Evolutionary conservation across 768 basidiomycete genomes (phyloP), one percentile per base, ranked within the genome.

Genomic region (Mycena filopes): DNA sequence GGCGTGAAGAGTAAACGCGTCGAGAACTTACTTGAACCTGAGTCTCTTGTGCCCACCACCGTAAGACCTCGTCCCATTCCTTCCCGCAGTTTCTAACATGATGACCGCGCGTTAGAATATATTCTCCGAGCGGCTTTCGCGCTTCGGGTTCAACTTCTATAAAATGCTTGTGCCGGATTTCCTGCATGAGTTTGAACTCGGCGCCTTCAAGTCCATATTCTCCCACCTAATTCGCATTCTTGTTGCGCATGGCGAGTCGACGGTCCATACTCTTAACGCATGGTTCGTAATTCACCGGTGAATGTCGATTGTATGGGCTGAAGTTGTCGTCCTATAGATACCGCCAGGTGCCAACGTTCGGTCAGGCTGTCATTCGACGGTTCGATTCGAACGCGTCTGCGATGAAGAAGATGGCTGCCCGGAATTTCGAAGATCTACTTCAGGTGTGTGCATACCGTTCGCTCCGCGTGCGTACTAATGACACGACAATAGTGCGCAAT

Each of bases 401-500:
- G 5, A 43, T 73, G 48, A 64, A 67, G 42, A 68, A 76, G 9
- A 46, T 69, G 4, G 67, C 70, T 2, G 77, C 74, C 2, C 53
- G 70, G 3, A 71, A 78, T 38, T 78, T 70, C 16, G 70, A 78
- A 46, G 73, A 77, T 10, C 56, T 77, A 0, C 63, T 78, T 0
- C 71, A 75, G 67, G 78, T 69, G 2, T 36, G 28, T 33, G 20
- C 18, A 33, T 15, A 15, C 26, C 12, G 3, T 3, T 15, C n/a
- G n/a, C n/a, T n/a, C n/a, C n/a, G n/a, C n/a, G n/a, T n/a, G n/a
- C n/a, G n/a, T n/a, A n/a, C n/a, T n/a, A n/a, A n/a, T n/a, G n/a
- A n/a, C n/a, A n/a, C n/a, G n/a, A n/a, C n/a, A n/a, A n/a, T 16
- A 81, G 80, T 80, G 78, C 59, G 62, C 76, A 0, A 74, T 82